Evolutionary conservation across 75 land plant species (phyloP), one percentile per base, ranked within the genome.

Genomic region (Selaginella moellendorffii): DNA sequence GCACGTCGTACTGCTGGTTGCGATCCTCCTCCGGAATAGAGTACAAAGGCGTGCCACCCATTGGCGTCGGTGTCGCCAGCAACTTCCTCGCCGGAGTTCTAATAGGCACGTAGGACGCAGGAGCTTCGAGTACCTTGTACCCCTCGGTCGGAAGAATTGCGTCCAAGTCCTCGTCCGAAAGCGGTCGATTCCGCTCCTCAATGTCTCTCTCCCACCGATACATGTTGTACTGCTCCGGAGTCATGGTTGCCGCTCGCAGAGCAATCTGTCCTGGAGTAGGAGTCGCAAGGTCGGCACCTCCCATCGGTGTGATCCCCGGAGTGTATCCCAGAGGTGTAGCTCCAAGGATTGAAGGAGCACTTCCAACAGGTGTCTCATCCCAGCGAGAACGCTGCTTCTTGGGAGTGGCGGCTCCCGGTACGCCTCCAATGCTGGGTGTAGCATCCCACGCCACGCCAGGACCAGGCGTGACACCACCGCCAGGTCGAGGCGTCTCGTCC

Each of bases 381-480:
- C 98, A 93, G 31, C 98, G 78, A 0, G 98, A 88, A 31, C 98
- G 71, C 78, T 85, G 87, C 54, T 85, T 70, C 76, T 88, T 93
- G 18, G 97, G 97, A 0, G 97, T 92, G 1, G 97, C 95, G 9
- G 97, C 85, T 1, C 84, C 86, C 25, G 84, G 42, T 0, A 90
- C 96, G 1, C 76, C 62, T 36, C 46, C 46, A 12, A 87, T 78
- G 74, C 85, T 92, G 0, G 97, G 97, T 0, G 97, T 92, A 0
- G 87, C 89, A 75, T 92, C 97, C 97, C 97, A 92, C 24, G 89
- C 81, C 86, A 92, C 84, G 0, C 97, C 97, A 5, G 97, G 97
- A 0, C 95, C 88, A 21, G 95, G 95, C 65, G 84, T 85, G 9
- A 74, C 75, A n/a, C 79, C 36, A 5, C 87, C 69, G 0, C 87